Base-by-base conservation (phyloP, 108 stramenopile species). In the Chaetoceros muelleri region DNA sequence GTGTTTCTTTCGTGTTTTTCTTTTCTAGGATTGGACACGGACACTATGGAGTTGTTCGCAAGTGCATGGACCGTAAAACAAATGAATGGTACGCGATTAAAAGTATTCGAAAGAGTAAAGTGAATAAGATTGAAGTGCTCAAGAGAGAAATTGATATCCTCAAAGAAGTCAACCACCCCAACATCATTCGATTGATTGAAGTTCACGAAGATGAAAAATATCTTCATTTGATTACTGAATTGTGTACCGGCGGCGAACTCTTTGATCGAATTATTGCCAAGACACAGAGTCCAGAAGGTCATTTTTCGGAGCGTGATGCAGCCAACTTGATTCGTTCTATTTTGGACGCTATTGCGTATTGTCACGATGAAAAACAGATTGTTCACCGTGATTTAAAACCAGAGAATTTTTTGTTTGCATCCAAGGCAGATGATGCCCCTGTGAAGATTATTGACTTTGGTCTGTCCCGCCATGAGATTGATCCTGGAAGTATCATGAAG, bases 401-500 rank as follows among this genome's bases (percentile, higher is more conserved):
- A 2, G 93, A 96, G 70, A 97, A 97, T 60, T 98, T 97, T 66
- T 64, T 98, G 7, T 91, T 98, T 57, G 62, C 84, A 26, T 85
- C 76, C 21, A 69, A 78, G 30, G 77, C 67, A 0, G 92, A 96
- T 52, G 78, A 81, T 58, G 62, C 93, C 2, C 77, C 75, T 28
- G 79, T 99, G 44, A 96, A 96, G 65, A 94, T 99, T 63, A 96
- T 98, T 65, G 99, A 99, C 63, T 99, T 99, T 65, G 99, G 99
- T 34, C 76, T 99, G 51, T 84, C 85, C 10, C 87, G 93, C 44
- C 91, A 98, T 60, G 87, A 95, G 55, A 75, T 79, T 48, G 61
- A 78, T 40, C 73, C 73, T 44, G 60, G 77, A 29, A 78, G 78
- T 22, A 75, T 87, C 44, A 87, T 98, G 93, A 92, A 93, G 58